Evolutionary conservation across 2,329 filamentous ascomycete species (phyloP), one percentile per base, ranked within the genome.

Genomic region (Proliferodiscus dingleyae): DNA sequence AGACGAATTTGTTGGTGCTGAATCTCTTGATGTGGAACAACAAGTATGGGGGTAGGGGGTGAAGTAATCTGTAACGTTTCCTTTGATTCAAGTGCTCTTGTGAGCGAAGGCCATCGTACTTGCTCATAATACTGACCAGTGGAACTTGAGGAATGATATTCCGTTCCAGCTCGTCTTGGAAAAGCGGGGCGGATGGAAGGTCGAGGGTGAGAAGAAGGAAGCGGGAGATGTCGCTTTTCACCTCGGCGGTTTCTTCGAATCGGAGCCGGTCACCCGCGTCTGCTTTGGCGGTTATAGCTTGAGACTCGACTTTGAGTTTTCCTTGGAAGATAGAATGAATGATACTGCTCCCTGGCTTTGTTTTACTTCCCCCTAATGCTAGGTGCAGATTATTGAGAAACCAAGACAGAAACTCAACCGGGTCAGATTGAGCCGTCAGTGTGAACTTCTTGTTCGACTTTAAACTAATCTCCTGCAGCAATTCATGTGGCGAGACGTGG

Each of bases 21-120:
- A 98, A 98, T 57, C 93, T 89, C 71, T 97, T 97, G 71, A 97
- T 84, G 71, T 98, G 91, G 70, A 98, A 89, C 43, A 93, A 73
- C 15, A 98, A 80, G 63, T 85, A 97, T 0, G 90, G 91, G 1
- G 93, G 93, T 0, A 98, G 75, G 0, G 93, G 93, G 61, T 95
- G 90, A 38, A 95, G 71, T 4, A 98, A 75, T 13, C 91, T 82
- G 68, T 96, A 96, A 26, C 93, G 84, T 59, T 91, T 86, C 52
- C 93, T 83, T 59, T 91, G 87, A 43, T 89, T 85, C 57, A 91
- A 80, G 61, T 91, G 88, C 62, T 98, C 93, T 63, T 95, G 91
- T 0, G 89, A 83, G 30, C 80, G 82, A 34, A 87, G 70, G 54
- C 93, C 93, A 66, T 97, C 90, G 71, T 98, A 98, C 66, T 98